These are phyloP conservation scores for Globisporangium nunn DNA, from an alignment of 352 stramenopile genomes.

Conservation along the genomic window DNA sequence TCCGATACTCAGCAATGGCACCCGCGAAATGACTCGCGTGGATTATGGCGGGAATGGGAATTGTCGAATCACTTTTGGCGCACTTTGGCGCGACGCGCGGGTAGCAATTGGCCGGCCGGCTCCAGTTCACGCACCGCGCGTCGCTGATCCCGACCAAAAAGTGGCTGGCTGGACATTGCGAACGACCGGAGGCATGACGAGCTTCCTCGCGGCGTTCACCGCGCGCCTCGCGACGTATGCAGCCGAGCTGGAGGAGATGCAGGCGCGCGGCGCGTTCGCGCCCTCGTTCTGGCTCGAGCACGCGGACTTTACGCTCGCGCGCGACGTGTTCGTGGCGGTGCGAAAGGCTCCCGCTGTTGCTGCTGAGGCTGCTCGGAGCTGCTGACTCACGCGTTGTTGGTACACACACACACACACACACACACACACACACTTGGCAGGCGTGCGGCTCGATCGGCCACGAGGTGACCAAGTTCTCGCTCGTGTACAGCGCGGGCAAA, in stretches of 20 bases:
- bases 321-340: conserved; percentile 78
- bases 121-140: too few relatives aligned
- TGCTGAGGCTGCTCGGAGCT: too few relatives aligned
- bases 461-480: conserved; percentile 84
- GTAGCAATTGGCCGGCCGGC: neutral
- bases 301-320: conserved; percentile 66
- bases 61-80: neutral
- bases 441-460: conserved; percentile 60
- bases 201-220: conserved; percentile 50
- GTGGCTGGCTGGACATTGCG: neutral
- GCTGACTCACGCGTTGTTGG: neutral
- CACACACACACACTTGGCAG: conserved; percentile 15
- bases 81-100: neutral
- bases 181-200: conserved; percentile 25
- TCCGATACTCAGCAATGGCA: neutral
- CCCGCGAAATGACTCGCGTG: neutral
- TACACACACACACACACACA: neutral
- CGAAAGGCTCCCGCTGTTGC: neutral
- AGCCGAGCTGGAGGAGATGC: conserved; percentile 52
- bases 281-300: conserved; percentile 76
- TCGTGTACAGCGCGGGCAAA: conserved; percentile 64
- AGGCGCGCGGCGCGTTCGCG: conserved; percentile 57
- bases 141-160: neutral
- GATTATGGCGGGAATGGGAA: neutral
- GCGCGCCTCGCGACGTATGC: conserved; percentile 42